A percentile compares a stretch with the other conserved stretches of the same genome.
Conservation (phyloP, 805 yeast species). For the Schizosaccharomyces lindneri region DNA sequence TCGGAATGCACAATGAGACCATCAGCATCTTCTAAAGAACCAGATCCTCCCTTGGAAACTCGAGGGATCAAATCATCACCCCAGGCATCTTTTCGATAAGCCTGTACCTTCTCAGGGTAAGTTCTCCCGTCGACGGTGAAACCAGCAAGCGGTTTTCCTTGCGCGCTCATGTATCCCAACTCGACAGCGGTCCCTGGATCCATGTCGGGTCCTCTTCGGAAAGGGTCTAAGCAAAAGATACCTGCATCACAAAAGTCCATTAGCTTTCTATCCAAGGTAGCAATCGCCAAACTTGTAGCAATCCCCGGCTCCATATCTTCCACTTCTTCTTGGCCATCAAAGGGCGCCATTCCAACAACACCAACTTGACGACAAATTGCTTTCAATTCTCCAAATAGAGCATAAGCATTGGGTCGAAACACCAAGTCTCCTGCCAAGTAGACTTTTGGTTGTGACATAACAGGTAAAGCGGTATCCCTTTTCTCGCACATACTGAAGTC, state of each 20-base stretch:
- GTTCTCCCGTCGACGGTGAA: neutral
- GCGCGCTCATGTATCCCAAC: neutral
- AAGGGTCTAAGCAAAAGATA: neutral
- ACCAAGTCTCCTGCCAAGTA: conserved; percentile 1
- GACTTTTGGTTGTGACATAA: neutral
- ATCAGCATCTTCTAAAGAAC: neutral
- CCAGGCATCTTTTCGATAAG: neutral
- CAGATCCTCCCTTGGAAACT: neutral
- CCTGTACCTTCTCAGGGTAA: neutral
- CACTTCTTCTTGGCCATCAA: neutral
- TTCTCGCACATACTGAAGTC: no score
- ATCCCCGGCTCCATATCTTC: neutral
- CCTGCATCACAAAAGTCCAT: neutral
- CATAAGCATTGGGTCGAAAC: neutral
- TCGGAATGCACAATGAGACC: neutral
- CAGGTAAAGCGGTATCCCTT: no score
- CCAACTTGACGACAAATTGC: neutral
- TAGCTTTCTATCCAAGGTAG: neutral
- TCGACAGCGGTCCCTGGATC: conserved; percentile 1
- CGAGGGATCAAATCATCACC: neutral
- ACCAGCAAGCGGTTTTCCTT: neutral
- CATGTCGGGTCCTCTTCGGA: neutral
- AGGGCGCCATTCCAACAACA: neutral
- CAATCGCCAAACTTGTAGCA: neutral
- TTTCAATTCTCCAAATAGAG: neutral